Evolutionary conservation across 1,284 basidiomycete species (phyloP), one percentile per base, ranked within the genome.

Genomic region (Heliocybe sulcata): DNA sequence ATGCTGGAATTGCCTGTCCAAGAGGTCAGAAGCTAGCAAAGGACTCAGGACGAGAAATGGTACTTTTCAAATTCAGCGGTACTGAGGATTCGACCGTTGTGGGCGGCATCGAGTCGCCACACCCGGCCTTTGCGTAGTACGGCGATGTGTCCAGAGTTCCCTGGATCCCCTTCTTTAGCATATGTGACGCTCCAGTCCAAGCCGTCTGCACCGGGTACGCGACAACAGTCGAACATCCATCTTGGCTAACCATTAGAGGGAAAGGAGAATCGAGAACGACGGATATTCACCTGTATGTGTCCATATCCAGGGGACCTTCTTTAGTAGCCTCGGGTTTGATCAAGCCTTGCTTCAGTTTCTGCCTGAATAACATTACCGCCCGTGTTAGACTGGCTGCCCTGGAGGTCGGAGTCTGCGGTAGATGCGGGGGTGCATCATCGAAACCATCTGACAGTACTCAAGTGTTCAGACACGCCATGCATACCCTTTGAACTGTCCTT

Each of bases 151-250:
- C 85, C 86, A 6, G 77, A 74, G 53, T 86, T 77, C n/a, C 88
- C 87, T 9, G 66, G 64, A 54, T 85, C 81, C n/a, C 79, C 80
- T 38, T 76, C 72, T 60, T 81, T 77, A 0, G 85, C 80, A 57
- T 87, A 80, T 35, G 86, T 83, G 52, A 87, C 74, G 54, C 86
- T 85, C 80, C 88, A 92, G 67, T 95, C 93, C 1, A 84, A 70
- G 0, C 82, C 83, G 47, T 82, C 74, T 2, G 73, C 68, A 1
- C 88, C 87, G 1, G 92, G 93, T 35, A 95, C 76, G 54, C 92
- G 89, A 62, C 83, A 90, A 63, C 90, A 91, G 70, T 95, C 93
- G 64, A 94, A 95, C 87, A 95, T 93, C 92, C 92, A 91, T 47
- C 88, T 87, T 56, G 29, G 11, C 49, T n/a, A 54, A 27, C 29